phyloP scores from a whole-genome alignment of 352 stramenopile genomes.

The Bremia lactucae region DNA sequence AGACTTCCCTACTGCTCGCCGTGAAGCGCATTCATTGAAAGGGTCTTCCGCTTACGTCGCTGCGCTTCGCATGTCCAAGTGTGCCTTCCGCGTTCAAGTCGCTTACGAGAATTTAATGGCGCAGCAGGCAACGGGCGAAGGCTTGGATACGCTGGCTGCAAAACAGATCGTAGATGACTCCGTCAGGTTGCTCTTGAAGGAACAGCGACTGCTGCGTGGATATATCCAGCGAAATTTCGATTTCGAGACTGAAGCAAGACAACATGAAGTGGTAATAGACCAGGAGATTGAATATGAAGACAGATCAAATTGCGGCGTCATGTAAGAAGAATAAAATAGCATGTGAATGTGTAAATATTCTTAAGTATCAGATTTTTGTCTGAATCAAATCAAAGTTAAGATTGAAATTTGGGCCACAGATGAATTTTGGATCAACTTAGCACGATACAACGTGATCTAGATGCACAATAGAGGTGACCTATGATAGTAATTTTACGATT shows the following conservation, averaged over 20 bases:
- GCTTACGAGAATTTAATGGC: slow-evolving; percentile 39
- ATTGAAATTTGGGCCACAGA: too few species aligned
- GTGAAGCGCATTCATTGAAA: slow-evolving; percentile 68
- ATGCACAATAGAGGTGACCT: too few species aligned
- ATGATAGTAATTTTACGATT: too few species aligned
- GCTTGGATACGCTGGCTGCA: slow-evolving; percentile 11
- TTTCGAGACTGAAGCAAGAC: slow-evolving; percentile 21
- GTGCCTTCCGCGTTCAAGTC: slow-evolving; percentile 62
- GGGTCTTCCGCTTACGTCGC: slow-evolving; percentile 67
- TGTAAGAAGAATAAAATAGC: slow-evolving; percentile 9
- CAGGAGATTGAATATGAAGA: slow-evolving; percentile 8
- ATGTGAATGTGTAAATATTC: too few species aligned
- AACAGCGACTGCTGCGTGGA: slow-evolving; percentile 47
- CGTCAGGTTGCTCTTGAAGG: slow-evolving; percentile 33
- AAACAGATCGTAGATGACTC: slow-evolving; percentile 32
- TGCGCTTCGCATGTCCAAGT: slow-evolving; percentile 57
- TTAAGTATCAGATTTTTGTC: too few species aligned
- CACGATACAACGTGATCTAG: too few species aligned
- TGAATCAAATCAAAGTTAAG: too few species aligned
- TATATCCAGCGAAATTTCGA: slow-evolving; percentile 70
- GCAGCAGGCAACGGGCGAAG: slow-evolving; percentile 18
- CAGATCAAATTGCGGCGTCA: slow-evolving; percentile 12
- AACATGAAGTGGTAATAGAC: not conserved
- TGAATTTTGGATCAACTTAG: too few species aligned
- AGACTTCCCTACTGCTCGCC: slow-evolving; percentile 37